A percentile compares a stretch with the other conserved stretches of the same genome.
These are phyloP conservation scores for Rubia balearica DNA, from an alignment of 305 asterid genomes.

Conservation along the genomic window DNA sequence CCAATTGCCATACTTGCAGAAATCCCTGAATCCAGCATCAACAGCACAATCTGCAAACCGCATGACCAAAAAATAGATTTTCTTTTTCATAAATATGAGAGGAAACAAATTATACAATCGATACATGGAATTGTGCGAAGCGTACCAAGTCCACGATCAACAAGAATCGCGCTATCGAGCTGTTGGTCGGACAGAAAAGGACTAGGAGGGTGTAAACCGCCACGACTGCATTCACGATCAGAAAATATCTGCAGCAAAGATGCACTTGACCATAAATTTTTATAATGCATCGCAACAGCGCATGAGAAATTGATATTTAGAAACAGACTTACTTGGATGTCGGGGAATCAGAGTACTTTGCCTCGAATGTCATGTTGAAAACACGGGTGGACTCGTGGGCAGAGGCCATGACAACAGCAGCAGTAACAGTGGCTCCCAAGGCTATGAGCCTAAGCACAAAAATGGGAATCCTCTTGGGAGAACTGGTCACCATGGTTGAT, in stretches of 20 bases:
- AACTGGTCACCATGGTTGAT: conserved; percentile 27
- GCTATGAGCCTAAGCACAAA: conserved; percentile 66
- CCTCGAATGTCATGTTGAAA: conserved; percentile 57
- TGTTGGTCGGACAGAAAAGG: conserved; percentile 48
- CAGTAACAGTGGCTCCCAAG: conserved; percentile 48
- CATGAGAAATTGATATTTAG: not conserved
- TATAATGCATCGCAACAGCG: not conserved
- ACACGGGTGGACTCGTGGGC: conserved; percentile 56
- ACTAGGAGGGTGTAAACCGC: conserved; percentile 49
- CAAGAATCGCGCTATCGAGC: conserved; percentile 36
- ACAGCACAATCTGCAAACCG: conserved; percentile 35
- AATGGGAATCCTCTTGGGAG: conserved; percentile 45
- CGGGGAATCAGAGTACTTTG: conserved; percentile 61
- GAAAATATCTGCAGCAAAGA: conserved; percentile 49
- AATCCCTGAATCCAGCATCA: conserved; percentile 64
- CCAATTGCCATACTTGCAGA: conserved; percentile 66
- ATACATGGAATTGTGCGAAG: not conserved
- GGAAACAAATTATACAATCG: not conserved
- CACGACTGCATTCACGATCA: conserved; percentile 51
- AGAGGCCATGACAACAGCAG: conserved; percentile 49
- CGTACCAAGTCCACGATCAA: conserved; percentile 60
- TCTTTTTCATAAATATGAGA: not conserved
- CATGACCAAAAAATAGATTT: too few relatives aligned
- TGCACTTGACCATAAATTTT: not conserved
- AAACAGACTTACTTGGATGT: conserved; percentile 48